These are phyloP conservation scores for Pichia paraexigua DNA, from an alignment of 805 yeast species.

Conservation along the genomic window DNA sequence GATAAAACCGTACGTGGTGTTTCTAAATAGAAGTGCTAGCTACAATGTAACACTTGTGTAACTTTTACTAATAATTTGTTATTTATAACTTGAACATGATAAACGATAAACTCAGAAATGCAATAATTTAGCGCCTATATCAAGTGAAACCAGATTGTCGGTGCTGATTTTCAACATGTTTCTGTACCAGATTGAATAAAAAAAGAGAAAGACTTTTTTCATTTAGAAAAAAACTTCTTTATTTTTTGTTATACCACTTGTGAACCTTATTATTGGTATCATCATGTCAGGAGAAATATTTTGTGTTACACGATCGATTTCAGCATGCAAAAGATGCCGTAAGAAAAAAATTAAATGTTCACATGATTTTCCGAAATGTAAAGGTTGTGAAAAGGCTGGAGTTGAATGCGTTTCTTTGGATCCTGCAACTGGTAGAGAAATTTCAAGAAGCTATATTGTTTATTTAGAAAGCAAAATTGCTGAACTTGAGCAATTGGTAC, in stretches of 20 bases:
- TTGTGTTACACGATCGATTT: conserved; percentile 55
- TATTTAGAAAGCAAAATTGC: conserved; percentile 61
- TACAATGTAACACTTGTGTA: background rate
- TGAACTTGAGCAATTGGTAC: conserved; percentile 36
- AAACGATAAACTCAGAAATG: too few relatives aligned
- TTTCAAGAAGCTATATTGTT: conserved; percentile 71
- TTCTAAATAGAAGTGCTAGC: background rate
- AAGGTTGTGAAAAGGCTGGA: conserved; percentile 53
- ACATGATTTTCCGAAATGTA: conserved; percentile 58
- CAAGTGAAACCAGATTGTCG: too few relatives aligned
- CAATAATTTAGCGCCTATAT: background rate
- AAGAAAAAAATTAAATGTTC: conserved; percentile 59
- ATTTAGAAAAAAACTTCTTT: background rate
- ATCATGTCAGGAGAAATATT: conserved; percentile 13
- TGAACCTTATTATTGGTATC: background rate
- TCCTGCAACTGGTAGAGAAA: conserved; percentile 80
- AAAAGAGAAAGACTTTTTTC: background rate
- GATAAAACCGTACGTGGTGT: background rate
- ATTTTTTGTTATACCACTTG: background rate
- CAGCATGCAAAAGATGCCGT: conserved; percentile 83
- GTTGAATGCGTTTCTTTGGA: conserved; percentile 78
- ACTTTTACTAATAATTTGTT: background rate
- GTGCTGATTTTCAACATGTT: background rate
- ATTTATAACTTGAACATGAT: background rate
- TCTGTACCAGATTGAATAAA: too few relatives aligned